These are phyloP conservation scores for Rubia tinctorum DNA, from an alignment of 305 asterid species.

Conservation along the genomic window DNA sequence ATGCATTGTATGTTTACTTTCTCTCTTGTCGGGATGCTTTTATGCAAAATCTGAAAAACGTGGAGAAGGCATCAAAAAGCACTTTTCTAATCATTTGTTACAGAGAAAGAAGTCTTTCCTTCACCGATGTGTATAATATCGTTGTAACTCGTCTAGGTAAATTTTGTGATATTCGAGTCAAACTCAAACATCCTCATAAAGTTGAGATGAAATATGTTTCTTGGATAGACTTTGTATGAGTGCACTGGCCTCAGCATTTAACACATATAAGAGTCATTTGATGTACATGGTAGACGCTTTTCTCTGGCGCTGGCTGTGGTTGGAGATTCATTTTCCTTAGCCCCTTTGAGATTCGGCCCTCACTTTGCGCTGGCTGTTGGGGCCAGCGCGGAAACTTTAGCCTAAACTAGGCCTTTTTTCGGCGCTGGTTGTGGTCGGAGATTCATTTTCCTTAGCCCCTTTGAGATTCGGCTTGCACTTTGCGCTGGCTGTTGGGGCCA, in stretches of 20 bases:
- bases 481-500: no score
- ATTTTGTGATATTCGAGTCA: not conserved
- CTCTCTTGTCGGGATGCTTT: conserved; percentile 4
- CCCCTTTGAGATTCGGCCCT: no score
- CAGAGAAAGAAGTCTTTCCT: conserved; percentile 94
- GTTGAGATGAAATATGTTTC: not conserved
- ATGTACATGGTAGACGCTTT: not conserved
- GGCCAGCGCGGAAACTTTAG: no score
- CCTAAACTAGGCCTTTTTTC: no score
- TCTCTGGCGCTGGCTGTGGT: no score
- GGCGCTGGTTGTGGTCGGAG: no score
- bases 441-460: no score
- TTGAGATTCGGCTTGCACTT: no score
- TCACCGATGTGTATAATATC: conserved; percentile 78
- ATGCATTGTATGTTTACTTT: not conserved
- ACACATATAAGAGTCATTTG: not conserved
- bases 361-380: no score
- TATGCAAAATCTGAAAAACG: conserved; percentile 49
- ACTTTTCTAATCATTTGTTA: conserved; percentile 75
- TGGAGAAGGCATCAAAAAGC: conserved; percentile 39
- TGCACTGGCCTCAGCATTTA: not conserved
- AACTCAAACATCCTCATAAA: not conserved
- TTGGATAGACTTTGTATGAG: not conserved
- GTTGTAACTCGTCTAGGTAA: conserved; percentile 74
- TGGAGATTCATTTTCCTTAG: no score